Percentiles rank a stretch among this genome's conserved stretches.
Evolutionary conservation across 345 rosid species (phyloP).

Genomic region (Ceriops zippeliana): DNA sequence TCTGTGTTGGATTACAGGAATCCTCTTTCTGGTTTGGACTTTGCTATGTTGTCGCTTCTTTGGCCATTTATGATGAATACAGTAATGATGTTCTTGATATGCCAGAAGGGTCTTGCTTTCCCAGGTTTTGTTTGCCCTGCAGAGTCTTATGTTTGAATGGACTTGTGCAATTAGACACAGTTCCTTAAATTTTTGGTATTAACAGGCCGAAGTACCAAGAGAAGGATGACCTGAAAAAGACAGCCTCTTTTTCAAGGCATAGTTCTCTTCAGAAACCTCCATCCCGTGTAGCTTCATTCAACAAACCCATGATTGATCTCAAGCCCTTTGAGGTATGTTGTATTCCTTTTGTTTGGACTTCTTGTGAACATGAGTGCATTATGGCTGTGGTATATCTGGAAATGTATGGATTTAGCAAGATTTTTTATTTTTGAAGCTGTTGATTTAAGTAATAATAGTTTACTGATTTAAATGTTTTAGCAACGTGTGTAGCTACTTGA

Average conservation of each 20-base stretch:
- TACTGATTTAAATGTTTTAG: slow-evolving; percentile 21
- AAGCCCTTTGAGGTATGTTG: slow-evolving; percentile 69
- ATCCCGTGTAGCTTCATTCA: slow-evolving; percentile 50
- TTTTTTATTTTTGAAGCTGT: slow-evolving; percentile 1
- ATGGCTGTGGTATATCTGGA: not conserved
- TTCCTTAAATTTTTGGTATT: slow-evolving; percentile 11
- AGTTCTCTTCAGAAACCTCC: slow-evolving; percentile 48
- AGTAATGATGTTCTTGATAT: slow-evolving; percentile 84
- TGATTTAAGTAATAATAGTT: not conserved
- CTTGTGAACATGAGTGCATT: not conserved
- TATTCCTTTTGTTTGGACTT: not conserved
- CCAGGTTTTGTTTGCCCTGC: slow-evolving; percentile 47
- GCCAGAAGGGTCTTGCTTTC: slow-evolving; percentile 92
- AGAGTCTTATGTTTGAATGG: not conserved
- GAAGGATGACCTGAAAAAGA: slow-evolving; percentile 25
- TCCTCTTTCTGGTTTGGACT: slow-evolving; percentile 90
- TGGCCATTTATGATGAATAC: slow-evolving; percentile 87
- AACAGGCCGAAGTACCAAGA: slow-evolving; percentile 57
- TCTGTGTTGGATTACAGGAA: slow-evolving; percentile 46
- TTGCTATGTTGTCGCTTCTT: slow-evolving; percentile 67
- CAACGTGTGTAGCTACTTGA: slow-evolving; percentile 55
- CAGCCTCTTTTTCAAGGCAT: slow-evolving; percentile 41
- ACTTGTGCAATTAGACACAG: slow-evolving; percentile 6
- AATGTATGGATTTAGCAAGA: not conserved
- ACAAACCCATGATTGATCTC: slow-evolving; percentile 51